Conservation (phyloP, 78 protist species). For the Thecamonas trahens region DNA sequence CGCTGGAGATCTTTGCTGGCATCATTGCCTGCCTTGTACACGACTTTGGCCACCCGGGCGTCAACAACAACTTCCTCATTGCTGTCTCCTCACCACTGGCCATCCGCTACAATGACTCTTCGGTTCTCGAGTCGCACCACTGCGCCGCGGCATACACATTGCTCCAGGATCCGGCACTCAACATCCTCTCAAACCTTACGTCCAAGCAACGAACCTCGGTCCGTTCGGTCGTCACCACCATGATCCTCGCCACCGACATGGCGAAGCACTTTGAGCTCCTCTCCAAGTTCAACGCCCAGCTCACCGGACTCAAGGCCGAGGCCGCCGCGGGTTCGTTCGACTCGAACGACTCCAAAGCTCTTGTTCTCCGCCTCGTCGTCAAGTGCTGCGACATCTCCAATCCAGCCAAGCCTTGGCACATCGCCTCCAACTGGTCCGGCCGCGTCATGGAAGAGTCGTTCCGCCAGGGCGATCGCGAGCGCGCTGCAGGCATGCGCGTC, state of each 20-base stretch:
- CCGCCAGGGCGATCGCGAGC: slow-evolving; percentile 10
- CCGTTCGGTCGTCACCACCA: slow-evolving; percentile 25
- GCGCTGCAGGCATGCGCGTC: too few relatives aligned
- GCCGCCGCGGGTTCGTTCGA: not conserved
- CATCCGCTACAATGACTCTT: not conserved
- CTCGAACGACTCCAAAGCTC: slow-evolving; percentile 3
- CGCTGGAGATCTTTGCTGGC: slow-evolving; percentile 10
- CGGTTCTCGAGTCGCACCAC: not conserved
- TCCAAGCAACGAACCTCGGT: not conserved
- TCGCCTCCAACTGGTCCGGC: slow-evolving; percentile 34
- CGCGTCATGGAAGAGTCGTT: slow-evolving; percentile 34
- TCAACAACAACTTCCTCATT: slow-evolving; percentile 23
- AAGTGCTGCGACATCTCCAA: slow-evolving; percentile 57
- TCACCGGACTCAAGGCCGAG: not conserved
- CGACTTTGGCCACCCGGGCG: slow-evolving; percentile 56
- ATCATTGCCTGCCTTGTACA: slow-evolving; percentile 42
- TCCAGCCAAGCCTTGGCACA: slow-evolving; percentile 2
- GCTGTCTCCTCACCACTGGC: not conserved
- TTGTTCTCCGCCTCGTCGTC: slow-evolving; percentile 28
- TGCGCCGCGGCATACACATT: not conserved
- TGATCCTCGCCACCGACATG: slow-evolving; percentile 45
- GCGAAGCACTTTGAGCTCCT: slow-evolving; percentile 24
- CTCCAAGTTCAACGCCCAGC: slow-evolving; percentile 7
- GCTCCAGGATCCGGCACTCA: not conserved
- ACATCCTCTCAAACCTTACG: not conserved